A percentile compares a stretch with the other conserved stretches of the same genome.
Evolutionary conservation across 2,329 filamentous ascomycete genomes (phyloP).

Genomic region (Byssochlamys sp.): DNA sequence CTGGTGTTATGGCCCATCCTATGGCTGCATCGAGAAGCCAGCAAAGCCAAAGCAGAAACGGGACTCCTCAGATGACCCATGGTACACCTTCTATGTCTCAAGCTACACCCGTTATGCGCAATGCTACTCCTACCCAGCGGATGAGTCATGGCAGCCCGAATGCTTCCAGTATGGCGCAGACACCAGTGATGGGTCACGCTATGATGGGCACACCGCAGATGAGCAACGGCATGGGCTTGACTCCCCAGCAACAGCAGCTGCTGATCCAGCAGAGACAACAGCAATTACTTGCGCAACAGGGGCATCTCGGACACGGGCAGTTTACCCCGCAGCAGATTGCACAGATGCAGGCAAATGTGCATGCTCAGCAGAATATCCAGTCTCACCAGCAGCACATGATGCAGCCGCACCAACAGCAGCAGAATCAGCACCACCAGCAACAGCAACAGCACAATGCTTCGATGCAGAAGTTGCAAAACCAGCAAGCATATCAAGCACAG

Average conservation of each 20-base stretch:
- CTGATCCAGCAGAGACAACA: constrained; percentile 29
- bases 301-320: constrained; percentile 23
- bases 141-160: constrained; percentile 39
- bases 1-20: constrained; percentile 34
- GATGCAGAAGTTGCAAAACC: constrained; percentile 10
- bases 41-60: constrained; percentile 38
- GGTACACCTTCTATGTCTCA: constrained; percentile 39
- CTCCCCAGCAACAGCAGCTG: constrained; percentile 33
- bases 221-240: constrained; percentile 26
- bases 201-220: constrained; percentile 34
- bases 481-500: constrained; percentile 29
- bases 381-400: constrained; percentile 33
- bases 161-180: constrained; percentile 32
- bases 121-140: constrained; percentile 38
- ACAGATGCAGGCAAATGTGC: constrained; percentile 35
- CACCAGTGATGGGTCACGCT: constrained; percentile 36
- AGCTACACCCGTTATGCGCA: constrained; percentile 39
- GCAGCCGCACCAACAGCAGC: constrained; percentile 25
- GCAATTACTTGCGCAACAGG: constrained; percentile 30
- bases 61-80: constrained; percentile 40
- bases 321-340: constrained; percentile 34
- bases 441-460: constrained; percentile 15
- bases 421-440: constrained; percentile 18
- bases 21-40: constrained; percentile 39
- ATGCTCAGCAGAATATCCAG: constrained; percentile 39